Conservation (phyloP, 164 flowering plant genomes). For the Piper longum region DNA sequence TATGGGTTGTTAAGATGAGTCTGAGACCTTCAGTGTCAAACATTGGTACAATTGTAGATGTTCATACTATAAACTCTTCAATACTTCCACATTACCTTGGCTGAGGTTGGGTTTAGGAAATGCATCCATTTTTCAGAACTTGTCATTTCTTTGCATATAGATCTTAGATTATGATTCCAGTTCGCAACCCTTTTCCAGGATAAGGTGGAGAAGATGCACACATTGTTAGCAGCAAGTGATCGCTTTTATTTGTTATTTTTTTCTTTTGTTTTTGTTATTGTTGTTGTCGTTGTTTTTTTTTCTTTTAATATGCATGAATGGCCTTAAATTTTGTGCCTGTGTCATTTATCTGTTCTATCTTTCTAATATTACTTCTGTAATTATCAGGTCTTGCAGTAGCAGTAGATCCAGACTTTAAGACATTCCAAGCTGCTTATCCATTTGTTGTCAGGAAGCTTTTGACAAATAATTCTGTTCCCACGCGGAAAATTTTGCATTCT, state of each 20-base stretch:
- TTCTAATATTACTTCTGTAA: not conserved
- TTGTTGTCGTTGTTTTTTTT: too few species aligned
- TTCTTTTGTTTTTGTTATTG: not conserved
- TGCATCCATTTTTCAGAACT: not conserved
- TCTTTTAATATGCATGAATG: too few species aligned
- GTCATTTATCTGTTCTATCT: not conserved
- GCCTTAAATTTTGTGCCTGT: not conserved
- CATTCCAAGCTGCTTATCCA: slow-evolving; percentile 94
- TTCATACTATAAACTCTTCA: too few species aligned
- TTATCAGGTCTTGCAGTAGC: slow-evolving; percentile 78
- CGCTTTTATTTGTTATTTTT: not conserved
- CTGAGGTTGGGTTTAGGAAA: too few species aligned
- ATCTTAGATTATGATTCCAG: not conserved
- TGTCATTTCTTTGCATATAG: not conserved
- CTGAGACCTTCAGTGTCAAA: too few species aligned
- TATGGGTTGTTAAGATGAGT: too few species aligned
- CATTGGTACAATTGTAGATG: too few species aligned
- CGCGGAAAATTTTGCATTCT: slow-evolving; percentile 70
- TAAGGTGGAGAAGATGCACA: not conserved
- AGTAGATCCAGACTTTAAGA: slow-evolving; percentile 70
- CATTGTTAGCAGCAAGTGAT: not conserved
- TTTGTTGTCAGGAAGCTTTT: slow-evolving; percentile 82
- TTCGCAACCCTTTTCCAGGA: not conserved
- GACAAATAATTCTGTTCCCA: slow-evolving; percentile 63
- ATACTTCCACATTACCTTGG: too few species aligned